Conservation (phyloP, 2,329 filamentous ascomycete species). For the Fusarium duplospermum region DNA sequence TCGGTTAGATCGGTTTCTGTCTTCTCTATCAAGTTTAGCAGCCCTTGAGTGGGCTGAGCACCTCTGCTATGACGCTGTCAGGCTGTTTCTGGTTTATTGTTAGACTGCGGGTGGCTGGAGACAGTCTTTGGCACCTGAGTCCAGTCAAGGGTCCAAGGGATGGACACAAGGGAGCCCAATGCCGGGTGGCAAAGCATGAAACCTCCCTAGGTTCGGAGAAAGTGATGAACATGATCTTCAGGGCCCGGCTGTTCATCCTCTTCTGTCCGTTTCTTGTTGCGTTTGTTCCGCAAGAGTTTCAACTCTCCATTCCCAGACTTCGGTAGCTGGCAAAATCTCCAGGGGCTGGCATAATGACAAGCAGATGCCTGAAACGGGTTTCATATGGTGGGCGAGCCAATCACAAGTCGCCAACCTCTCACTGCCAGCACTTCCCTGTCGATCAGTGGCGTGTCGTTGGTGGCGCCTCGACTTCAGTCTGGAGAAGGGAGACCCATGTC, state of each 20-base stretch:
- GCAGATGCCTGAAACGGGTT: slow-evolving; percentile 45
- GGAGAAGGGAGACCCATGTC: slow-evolving; percentile 13
- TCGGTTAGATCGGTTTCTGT: slow-evolving; percentile 19
- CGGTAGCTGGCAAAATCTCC: slow-evolving; percentile 24
- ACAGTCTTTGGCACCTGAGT: slow-evolving; percentile 7
- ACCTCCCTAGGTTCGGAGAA: slow-evolving; percentile 4
- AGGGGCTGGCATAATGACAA: slow-evolving; percentile 24
- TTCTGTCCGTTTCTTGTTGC: slow-evolving; percentile 27
- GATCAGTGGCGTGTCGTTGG: slow-evolving; percentile 22
- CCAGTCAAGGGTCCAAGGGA: slow-evolving; percentile 33
- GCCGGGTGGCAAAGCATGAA: slow-evolving; percentile 3
- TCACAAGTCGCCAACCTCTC: slow-evolving; percentile 21
- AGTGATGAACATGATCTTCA: slow-evolving; percentile 28
- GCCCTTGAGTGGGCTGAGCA: not conserved
- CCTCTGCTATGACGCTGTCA: slow-evolving; percentile 22
- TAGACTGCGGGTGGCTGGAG: slow-evolving; percentile 35
- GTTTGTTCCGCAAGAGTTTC: slow-evolving; percentile 35
- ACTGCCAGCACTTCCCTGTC: slow-evolving; percentile 23
- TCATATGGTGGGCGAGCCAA: slow-evolving; percentile 30
- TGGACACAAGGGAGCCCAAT: slow-evolving; percentile 13
- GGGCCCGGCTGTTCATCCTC: slow-evolving; percentile 18
- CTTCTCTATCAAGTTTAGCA: not conserved
- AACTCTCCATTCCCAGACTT: slow-evolving; percentile 17
- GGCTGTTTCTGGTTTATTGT: slow-evolving; percentile 29
- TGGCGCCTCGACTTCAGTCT: slow-evolving; percentile 31